Conservation (phyloP, 202 grass and related monocot species). For the Setaria viridis region DNA sequence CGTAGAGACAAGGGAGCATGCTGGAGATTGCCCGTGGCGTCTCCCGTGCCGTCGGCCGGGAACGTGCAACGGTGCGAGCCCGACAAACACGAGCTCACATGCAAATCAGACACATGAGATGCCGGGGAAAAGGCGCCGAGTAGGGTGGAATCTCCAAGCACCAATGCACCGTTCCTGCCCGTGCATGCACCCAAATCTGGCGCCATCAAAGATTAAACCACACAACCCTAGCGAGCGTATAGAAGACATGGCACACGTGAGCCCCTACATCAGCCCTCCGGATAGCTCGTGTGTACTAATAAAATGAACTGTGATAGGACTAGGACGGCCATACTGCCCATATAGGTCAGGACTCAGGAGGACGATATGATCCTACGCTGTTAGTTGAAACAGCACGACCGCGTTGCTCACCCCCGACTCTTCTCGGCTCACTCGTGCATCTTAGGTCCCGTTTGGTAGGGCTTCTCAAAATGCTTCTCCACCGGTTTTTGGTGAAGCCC, state of each 20-base stretch:
- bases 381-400: conserved; percentile 14
- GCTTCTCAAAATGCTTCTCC: too few species aligned
- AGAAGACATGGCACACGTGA: conserved; percentile 44
- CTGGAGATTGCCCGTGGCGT: conserved; percentile 9
- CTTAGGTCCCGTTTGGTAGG: too few species aligned
- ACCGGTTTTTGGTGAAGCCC: too few species aligned
- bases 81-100: conserved; percentile 55
- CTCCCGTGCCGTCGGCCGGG: conserved; percentile 7
- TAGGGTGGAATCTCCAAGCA: conserved; percentile 16
- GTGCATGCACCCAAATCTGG: conserved; percentile 11
- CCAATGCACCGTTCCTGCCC: neutral
- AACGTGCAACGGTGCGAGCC: conserved; percentile 50
- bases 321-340: conserved; percentile 19
- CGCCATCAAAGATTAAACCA: neutral
- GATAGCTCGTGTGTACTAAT: neutral
- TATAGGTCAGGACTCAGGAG: neutral
- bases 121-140: conserved; percentile 6
- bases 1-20: conserved; percentile 16
- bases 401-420: neutral
- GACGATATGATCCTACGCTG: neutral
- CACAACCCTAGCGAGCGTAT: neutral
- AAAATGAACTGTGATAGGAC: neutral
- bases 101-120: conserved; percentile 32
- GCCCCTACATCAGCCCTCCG: neutral
- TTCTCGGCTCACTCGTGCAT: neutral